Conservation (phyloP, 1,139 yeast species). For the Zhuliangozyma blackwelliae region DNA sequence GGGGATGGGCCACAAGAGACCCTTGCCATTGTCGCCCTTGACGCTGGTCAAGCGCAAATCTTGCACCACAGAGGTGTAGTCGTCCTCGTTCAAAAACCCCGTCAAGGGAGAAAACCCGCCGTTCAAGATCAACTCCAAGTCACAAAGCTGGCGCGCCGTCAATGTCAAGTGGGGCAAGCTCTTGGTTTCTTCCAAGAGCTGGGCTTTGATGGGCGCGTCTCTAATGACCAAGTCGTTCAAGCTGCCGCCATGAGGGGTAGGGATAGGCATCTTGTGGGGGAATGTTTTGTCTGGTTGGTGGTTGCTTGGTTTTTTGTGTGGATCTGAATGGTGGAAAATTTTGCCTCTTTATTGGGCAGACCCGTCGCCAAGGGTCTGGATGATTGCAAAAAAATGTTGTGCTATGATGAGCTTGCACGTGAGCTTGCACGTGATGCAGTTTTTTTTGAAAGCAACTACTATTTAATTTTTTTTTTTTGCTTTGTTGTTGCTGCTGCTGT, state of each 20-base stretch:
- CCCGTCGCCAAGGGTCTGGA: too few relatives aligned
- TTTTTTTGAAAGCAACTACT: too few relatives aligned
- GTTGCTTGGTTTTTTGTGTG: too few relatives aligned
- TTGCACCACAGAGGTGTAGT: constrained; percentile 75
- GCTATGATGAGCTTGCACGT: too few relatives aligned
- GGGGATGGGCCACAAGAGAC: constrained; percentile 89
- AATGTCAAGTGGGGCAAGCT: constrained; percentile 50
- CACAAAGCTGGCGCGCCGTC: constrained; percentile 90
- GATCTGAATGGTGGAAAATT: too few relatives aligned
- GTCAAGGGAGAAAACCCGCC: constrained; percentile 94
- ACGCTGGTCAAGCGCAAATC: constrained; percentile 64
- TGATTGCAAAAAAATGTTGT: too few relatives aligned
- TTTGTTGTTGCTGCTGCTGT: too few relatives aligned
- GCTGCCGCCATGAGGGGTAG: constrained; percentile 87
- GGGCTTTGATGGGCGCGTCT: constrained; percentile 59
- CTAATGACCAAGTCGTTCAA: constrained; percentile 82
- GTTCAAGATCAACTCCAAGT: constrained; percentile 81
- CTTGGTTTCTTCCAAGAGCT: constrained; percentile 52
- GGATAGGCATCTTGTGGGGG: constrained; percentile 47
- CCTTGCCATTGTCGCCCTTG: constrained; percentile 40
- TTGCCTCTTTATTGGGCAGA: too few relatives aligned
- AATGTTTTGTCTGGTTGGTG: neutral
- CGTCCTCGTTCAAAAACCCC: constrained; percentile 79
- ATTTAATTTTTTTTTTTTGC: too few relatives aligned
- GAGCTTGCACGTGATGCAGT: too few relatives aligned